These are phyloP conservation scores for Jamesozyma jinghongensis DNA, from an alignment of 805 yeast species.

Conservation along the genomic window DNA sequence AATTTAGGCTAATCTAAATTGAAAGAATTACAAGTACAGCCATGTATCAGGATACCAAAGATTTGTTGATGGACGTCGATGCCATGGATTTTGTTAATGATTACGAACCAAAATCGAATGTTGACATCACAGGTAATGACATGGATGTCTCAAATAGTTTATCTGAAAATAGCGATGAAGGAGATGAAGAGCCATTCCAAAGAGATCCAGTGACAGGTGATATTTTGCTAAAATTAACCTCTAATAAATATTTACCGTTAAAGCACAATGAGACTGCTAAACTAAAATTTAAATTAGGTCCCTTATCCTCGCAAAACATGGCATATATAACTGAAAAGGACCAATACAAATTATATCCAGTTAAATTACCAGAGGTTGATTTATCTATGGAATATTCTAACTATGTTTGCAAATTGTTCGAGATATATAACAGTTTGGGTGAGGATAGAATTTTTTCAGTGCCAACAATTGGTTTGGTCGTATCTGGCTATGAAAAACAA, in stretches of 20 bases:
- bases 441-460: conserved; percentile 35
- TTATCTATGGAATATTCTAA: conserved; percentile 35
- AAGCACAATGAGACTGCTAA: conserved; percentile 7
- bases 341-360: conserved; percentile 37
- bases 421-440: conserved; percentile 42
- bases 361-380: conserved; percentile 33
- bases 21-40: not conserved
- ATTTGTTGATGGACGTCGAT: conserved; percentile 24
- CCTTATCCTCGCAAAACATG: conserved; percentile 33
- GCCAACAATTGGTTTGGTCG: conserved; percentile 34
- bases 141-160: not conserved
- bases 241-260: conserved; percentile 10
- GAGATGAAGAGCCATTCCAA: conserved; percentile 1
- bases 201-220: conserved; percentile 20
- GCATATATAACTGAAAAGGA: conserved; percentile 33
- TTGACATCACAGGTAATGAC: not conserved
- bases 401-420: conserved; percentile 44
- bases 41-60: conserved; percentile 5
- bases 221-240: conserved; percentile 13
- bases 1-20: not conserved
- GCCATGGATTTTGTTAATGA: conserved; percentile 19
- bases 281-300: conserved; percentile 42
- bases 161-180: not conserved
- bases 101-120: conserved; percentile 2
- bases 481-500: conserved; percentile 26